Evolutionary conservation across 148 eudicot species (phyloP), one percentile per base, ranked within the genome.

Genomic region (Rhododendron vialii): DNA sequence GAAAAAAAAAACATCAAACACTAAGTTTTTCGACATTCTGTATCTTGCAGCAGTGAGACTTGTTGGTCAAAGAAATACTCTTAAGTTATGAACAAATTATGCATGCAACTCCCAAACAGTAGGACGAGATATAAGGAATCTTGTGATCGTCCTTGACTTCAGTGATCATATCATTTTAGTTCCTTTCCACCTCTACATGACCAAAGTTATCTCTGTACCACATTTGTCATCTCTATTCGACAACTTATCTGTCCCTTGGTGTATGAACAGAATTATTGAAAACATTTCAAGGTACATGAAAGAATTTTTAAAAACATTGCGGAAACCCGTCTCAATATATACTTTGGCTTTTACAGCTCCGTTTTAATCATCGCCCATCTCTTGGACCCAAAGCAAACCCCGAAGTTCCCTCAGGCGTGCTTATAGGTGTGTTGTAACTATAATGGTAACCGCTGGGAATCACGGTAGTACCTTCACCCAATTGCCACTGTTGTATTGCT

Each of bases 401-500:
- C 1, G 89, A 67, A 20, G 90, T 88, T 33, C 88, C 89, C 22
- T 86, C 85, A 14, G 84, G 88, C 24, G 89, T 87, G 36, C 53
- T 88, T 26, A 90, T 80, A 26, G 57, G 73, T 73, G 80, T 83
- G 76, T 5, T 33, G 28, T 83, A 41, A 18, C 57, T 81, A 12
- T 76, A 63, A 26, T 57, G 85, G 75, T 85, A 73, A 76, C 69
- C 83, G 55, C 82, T 82, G 53, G 65, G 80, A 82, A 45, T 55
- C 0, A 65, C 84, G 33, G 90, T 84, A 2, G 90, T 87, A 11
- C 92, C 92, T 87, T 92, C 94, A 80, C 85, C 50, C 1, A 86
- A 89, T 87, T 93, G 91, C 94, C 94, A 93, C 83, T 85, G 84
- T 85, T 87, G 90, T 69, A 93, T 85, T 24, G 90, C 92, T 80